A percentile compares a stretch with the other conserved stretches of the same genome.
Conservation (phyloP, 305 asterid species). For the Solanum hybrid region DNA sequence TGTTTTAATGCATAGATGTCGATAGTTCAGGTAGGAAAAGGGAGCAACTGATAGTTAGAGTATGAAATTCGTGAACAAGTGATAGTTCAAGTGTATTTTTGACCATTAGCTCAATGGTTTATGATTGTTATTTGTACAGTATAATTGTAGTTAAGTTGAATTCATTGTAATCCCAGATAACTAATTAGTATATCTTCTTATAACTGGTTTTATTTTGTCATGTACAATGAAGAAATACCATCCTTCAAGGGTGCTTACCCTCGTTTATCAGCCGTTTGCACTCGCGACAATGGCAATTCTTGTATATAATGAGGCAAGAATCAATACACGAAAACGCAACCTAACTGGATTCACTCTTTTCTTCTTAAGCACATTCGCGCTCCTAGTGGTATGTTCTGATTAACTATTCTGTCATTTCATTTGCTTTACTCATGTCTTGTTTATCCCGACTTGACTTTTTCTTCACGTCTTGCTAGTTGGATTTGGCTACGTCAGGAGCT, state of each 20-base stretch:
- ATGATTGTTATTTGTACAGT: background rate
- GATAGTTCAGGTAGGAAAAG: background rate
- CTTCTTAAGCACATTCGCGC: slow-evolving; percentile 28
- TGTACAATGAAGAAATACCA: slow-evolving; percentile 18
- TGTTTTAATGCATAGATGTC: background rate
- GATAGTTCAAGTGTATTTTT: background rate
- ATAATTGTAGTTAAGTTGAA: background rate
- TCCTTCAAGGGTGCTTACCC: slow-evolving; percentile 40
- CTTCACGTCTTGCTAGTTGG: background rate
- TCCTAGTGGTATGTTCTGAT: slow-evolving; percentile 21
- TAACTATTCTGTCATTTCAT: background rate
- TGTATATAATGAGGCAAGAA: slow-evolving; percentile 24
- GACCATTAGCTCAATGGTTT: background rate
- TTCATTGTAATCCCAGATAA: background rate
- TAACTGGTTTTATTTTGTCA: background rate
- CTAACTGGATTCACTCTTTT: slow-evolving; percentile 24
- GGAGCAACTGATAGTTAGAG: background rate
- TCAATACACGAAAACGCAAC: slow-evolving; percentile 31
- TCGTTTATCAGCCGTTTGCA: slow-evolving; percentile 36
- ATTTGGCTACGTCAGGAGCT: slow-evolving; percentile 44
- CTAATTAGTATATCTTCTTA: background rate
- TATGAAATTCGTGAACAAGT: background rate
- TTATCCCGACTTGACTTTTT: background rate
- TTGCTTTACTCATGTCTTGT: background rate
- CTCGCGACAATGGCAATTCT: slow-evolving; percentile 22